A percentile compares a stretch with the other conserved stretches of the same genome.
Conservation (phyloP, 2,329 filamentous ascomycete species). For the Oidium heveae region DNA sequence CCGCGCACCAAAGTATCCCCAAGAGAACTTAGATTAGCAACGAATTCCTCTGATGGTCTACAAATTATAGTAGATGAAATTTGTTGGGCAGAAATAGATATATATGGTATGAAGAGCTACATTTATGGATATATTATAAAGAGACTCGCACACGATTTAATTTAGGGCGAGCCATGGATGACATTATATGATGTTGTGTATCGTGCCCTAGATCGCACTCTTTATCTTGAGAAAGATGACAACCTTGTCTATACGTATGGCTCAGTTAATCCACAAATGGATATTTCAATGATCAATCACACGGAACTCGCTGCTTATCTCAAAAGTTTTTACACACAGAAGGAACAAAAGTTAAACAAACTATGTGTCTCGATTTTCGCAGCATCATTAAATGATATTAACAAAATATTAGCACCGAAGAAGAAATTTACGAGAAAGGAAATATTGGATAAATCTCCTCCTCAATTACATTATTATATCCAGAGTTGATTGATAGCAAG, state of each 20-base stretch:
- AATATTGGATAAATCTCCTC: not conserved
- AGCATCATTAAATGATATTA: not conserved
- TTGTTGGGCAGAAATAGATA: not conserved
- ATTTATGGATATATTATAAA: not conserved
- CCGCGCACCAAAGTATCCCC: not conserved
- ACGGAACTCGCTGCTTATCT: not conserved
- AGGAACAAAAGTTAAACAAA: not conserved
- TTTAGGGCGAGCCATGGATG: not conserved
- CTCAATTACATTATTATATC: not conserved
- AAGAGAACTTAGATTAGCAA: not conserved
- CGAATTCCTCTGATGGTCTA: not conserved
- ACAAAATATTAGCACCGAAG: not conserved
- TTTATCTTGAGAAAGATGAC: not conserved
- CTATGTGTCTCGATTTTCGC: not conserved
- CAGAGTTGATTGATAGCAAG: too few relatives aligned
- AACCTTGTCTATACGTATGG: not conserved
- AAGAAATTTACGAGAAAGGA: not conserved
- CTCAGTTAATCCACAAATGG: not conserved
- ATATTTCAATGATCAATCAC: not conserved
- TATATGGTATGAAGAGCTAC: not conserved
- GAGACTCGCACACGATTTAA: not conserved
- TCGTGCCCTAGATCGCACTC: not conserved
- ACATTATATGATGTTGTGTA: not conserved
- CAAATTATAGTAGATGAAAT: not conserved
- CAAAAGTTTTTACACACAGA: not conserved